Evolutionary conservation across 202 grass and related monocot genomes (phyloP).

Genomic region (Zizania palustris): DNA sequence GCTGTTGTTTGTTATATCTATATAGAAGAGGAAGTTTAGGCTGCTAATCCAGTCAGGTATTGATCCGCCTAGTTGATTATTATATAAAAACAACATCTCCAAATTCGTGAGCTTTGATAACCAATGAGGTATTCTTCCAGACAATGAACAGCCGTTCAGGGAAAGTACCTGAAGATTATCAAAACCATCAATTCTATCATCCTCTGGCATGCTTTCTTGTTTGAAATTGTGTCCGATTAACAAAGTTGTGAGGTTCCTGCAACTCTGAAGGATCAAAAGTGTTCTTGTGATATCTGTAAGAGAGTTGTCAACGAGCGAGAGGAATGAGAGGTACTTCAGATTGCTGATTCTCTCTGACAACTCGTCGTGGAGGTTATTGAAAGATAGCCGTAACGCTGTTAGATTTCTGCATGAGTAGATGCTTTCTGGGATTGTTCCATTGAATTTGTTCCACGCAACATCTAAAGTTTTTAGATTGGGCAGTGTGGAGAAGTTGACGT

Average conservation of each 20-base stretch:
- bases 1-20: slow-evolving; percentile 64
- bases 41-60: slow-evolving; percentile 61
- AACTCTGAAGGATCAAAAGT: slow-evolving; percentile 48
- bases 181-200: slow-evolving; percentile 45
- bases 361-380: slow-evolving; percentile 32
- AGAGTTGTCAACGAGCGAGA: slow-evolving; percentile 46
- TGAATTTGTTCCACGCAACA: slow-evolving; percentile 48
- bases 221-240: slow-evolving; percentile 48
- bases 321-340: slow-evolving; percentile 44
- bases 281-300: slow-evolving; percentile 47
- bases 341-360: slow-evolving; percentile 51
- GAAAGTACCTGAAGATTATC: slow-evolving; percentile 53
- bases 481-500: slow-evolving; percentile 51
- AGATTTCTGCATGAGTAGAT: slow-evolving; percentile 56
- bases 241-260: slow-evolving; percentile 50
- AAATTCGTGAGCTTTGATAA: slow-evolving; percentile 56
- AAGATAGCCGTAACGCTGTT: slow-evolving; percentile 47
- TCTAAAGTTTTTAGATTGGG: slow-evolving; percentile 41
- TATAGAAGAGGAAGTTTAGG: slow-evolving; percentile 57
- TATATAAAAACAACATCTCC: slow-evolving; percentile 49
- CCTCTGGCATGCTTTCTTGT: slow-evolving; percentile 37
- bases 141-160: slow-evolving; percentile 42
- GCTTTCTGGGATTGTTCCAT: slow-evolving; percentile 52
- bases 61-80: slow-evolving; percentile 52
- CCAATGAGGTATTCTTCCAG: slow-evolving; percentile 67